These are phyloP conservation scores for Calonectria pauciramosa DNA, from an alignment of 2,329 filamentous ascomycete genomes.

Conservation along the genomic window DNA sequence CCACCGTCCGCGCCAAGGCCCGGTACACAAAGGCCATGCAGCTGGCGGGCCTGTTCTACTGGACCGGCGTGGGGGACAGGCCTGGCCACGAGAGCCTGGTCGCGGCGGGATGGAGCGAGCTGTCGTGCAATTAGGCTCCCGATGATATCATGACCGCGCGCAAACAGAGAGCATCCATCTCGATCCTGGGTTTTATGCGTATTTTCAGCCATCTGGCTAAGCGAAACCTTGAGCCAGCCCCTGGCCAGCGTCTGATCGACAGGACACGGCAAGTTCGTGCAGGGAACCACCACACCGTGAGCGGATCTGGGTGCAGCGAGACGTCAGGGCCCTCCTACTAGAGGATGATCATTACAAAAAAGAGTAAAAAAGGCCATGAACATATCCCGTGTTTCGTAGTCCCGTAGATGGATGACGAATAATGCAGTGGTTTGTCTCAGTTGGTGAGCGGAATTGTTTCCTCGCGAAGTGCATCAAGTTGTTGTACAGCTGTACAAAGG, in stretches of 20 bases:
- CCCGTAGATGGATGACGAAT: background rate
- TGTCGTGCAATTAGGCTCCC: conserved; percentile 44
- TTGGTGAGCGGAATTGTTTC: background rate
- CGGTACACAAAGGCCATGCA: conserved; percentile 67
- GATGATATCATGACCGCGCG: background rate
- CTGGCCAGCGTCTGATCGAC: background rate
- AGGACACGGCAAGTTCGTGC: no score
- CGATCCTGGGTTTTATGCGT: background rate
- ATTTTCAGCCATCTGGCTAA: background rate
- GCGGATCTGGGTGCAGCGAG: background rate
- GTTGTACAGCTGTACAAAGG: background rate
- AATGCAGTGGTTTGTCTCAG: background rate
- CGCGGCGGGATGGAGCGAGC: conserved; percentile 68
- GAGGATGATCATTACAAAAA: background rate
- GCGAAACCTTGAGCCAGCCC: no score
- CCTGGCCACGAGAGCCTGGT: conserved; percentile 69
- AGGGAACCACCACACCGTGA: background rate
- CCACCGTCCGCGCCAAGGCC: conserved; percentile 73
- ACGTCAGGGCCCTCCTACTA: background rate
- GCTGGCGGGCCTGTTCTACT: conserved; percentile 77
- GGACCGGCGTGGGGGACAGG: conserved; percentile 74
- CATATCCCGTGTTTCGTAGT: background rate
- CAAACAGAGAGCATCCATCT: background rate
- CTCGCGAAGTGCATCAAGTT: background rate
- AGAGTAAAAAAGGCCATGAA: background rate